These are phyloP conservation scores for Eucalyptus pauciflora DNA, from an alignment of 345 rosid species.

Conservation along the genomic window DNA sequence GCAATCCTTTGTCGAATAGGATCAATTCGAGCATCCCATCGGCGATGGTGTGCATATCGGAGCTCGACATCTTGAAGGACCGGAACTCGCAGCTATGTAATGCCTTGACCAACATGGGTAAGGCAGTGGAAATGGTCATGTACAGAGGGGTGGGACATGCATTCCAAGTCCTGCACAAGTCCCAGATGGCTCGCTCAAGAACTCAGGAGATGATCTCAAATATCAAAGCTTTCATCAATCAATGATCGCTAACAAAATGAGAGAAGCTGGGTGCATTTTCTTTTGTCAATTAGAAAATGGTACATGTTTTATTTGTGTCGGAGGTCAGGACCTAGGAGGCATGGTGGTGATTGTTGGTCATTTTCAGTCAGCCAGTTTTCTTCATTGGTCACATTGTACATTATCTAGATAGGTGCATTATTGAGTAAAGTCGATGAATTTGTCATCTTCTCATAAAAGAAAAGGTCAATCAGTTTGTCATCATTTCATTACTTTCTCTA, in stretches of 20 bases:
- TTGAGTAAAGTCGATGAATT: neutral
- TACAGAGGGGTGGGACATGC: slow-evolving; percentile 78
- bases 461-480: neutral
- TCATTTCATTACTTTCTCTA: neutral
- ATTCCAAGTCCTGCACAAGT: slow-evolving; percentile 59
- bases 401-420: neutral
- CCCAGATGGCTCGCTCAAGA: slow-evolving; percentile 35
- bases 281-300: neutral
- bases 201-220: slow-evolving; percentile 48
- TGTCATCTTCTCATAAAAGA: neutral
- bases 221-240: slow-evolving; percentile 32
- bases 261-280: neutral
- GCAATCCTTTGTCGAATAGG: slow-evolving; percentile 32
- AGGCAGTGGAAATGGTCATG: slow-evolving; percentile 31
- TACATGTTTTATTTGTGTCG: neutral
- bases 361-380: neutral
- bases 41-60: slow-evolving; percentile 51
- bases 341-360: neutral
- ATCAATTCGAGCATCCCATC: slow-evolving; percentile 1
- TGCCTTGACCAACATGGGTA: slow-evolving; percentile 19
- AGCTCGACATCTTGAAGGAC: slow-evolving; percentile 62
- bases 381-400: neutral
- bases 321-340: neutral
- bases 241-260: neutral
- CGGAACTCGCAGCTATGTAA: slow-evolving; percentile 40